Evolutionary conservation across 2,329 filamentous ascomycete genomes (phyloP), one percentile per base, ranked within the genome.

Genomic region (Leptosphaerulina australis): DNA sequence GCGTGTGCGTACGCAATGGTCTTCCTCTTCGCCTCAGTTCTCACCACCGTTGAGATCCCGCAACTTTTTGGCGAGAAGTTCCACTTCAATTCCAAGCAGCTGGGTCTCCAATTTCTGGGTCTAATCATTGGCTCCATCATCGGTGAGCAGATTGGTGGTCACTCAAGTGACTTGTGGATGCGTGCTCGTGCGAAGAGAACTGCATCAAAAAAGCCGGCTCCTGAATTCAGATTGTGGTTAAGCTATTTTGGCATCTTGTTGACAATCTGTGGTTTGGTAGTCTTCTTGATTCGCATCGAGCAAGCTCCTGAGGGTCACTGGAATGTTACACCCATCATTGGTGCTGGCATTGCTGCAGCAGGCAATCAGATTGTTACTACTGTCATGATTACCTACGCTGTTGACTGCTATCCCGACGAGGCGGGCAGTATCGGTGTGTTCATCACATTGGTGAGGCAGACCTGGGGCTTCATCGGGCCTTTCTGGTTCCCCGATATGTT

Each of bases 351-450:
- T 28, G 71, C 73, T 0, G 78, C 77, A 0, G 79, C 76, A 4
- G 83, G 83, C 0, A 84, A 84, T 51, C 83, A 86, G 64, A 79
- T 86, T 31, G 76, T 85, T 12, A 85, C 83, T 0, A 85, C 83
- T 0, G 79, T 85, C 2, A 62, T 83, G 33, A 79, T 84, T 18
- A 85, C 83, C 0, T 86, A 84, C 62, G 79, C 82, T 0, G 79
- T 86, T 1, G 83, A 86, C 56, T 82, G 80, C 59, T 78, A 83
- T 53, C 75, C 72, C 2, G 73, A 80, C 21, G 76, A 82, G 30
- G 75, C 81, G 0, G 78, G 78, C 1, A 77, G 78, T 44, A 76
- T 85, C 14, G 83, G 82, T 2, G 81, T 83, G 0, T 85, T 84
- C 54, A 76, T 85, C 55, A 84, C 77, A 3, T 74, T 85, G 44